phyloP scores from a whole-genome alignment of 306 rosid genomes.

The Quercus glauca region DNA sequence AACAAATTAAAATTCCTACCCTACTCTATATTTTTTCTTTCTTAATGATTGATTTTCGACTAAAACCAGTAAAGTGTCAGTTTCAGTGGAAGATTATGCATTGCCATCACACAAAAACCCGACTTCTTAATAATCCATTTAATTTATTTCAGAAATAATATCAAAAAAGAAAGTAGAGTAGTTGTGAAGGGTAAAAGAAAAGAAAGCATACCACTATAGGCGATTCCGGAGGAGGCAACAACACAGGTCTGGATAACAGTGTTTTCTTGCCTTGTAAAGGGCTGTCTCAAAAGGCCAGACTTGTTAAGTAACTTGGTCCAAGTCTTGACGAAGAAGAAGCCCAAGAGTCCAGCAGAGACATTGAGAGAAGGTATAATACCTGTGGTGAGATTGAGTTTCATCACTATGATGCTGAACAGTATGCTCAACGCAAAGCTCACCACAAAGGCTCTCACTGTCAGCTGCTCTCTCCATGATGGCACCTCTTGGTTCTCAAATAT shows the following conservation, averaged over 20 bases:
- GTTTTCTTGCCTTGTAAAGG: constrained; percentile 23
- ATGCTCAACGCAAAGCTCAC: constrained; percentile 23
- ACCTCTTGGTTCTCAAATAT: constrained; percentile 12
- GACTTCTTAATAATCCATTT: no score
- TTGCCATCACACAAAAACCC: no score
- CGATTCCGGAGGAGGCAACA: constrained; percentile 1
- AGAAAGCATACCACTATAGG: neutral
- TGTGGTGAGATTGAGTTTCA: constrained; percentile 26
- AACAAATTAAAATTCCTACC: no score
- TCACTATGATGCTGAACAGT: constrained; percentile 18
- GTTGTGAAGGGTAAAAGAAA: no score
- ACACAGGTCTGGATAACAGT: constrained; percentile 18
- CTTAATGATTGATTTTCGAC: no score
- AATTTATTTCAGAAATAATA: no score
- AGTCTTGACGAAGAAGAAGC: constrained; percentile 23
- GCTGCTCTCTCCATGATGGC: constrained; percentile 22
- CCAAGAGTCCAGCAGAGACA: constrained; percentile 27
- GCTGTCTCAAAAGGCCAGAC: constrained; percentile 13
- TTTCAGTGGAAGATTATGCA: no score
- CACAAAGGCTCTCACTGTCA: constrained; percentile 19
- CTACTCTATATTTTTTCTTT: no score
- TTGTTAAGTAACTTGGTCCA: constrained; percentile 22
- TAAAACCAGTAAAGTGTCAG: no score
- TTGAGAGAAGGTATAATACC: constrained; percentile 28
- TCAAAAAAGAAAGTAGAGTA: neutral